Percentiles rank a stretch among this genome's conserved stretches.
phyloP scores from a whole-genome alignment of 1,284 basidiomycete genomes.

The Cryptococcus jaspeensis region DNA sequence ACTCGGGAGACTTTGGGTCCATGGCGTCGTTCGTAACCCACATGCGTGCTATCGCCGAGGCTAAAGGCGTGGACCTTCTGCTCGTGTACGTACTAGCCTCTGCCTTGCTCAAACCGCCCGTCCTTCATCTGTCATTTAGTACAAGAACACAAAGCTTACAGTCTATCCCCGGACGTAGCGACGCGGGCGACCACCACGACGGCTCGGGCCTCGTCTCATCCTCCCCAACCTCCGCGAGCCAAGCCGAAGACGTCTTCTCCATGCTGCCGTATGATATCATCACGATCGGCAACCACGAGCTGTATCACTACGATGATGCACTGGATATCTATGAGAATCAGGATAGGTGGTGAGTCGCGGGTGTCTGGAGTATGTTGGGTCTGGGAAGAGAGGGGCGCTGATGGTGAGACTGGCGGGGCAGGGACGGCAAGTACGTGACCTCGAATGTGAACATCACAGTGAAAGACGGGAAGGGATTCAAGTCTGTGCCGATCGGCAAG shows the following conservation, averaged over 20 bases:
- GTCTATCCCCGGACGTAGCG: conserved; percentile 19
- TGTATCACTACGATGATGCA: conserved; percentile 74
- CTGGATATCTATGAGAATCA: conserved; percentile 78
- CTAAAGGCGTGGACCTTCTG: conserved; percentile 45
- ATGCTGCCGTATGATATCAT: conserved; percentile 78
- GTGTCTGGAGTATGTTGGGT: conserved; percentile 16
- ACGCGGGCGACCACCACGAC: conserved; percentile 66
- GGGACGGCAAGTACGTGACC: conserved; percentile 73
- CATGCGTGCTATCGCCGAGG: conserved; percentile 68
- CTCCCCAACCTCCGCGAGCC: conserved; percentile 59
- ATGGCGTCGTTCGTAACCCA: conserved; percentile 76
- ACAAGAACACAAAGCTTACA: conserved; percentile 27
- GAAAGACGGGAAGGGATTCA: conserved; percentile 48
- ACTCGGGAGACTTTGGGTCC: conserved; percentile 69
- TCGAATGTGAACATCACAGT: conserved; percentile 83
- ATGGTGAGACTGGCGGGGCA: conserved; percentile 27
- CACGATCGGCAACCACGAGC: conserved; percentile 84
- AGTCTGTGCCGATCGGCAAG: conserved; percentile 52
- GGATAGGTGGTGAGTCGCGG: conserved; percentile 34
- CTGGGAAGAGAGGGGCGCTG: conserved; percentile 16
- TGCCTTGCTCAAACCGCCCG: too few species aligned
- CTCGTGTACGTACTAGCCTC: conserved; percentile 55
- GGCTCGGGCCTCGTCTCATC: conserved; percentile 54
- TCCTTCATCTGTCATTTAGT: too few species aligned
- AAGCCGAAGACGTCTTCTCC: conserved; percentile 73